Conservation (phyloP, 768 basidiomycete genomes). For the Naganishia friedmannii region DNA sequence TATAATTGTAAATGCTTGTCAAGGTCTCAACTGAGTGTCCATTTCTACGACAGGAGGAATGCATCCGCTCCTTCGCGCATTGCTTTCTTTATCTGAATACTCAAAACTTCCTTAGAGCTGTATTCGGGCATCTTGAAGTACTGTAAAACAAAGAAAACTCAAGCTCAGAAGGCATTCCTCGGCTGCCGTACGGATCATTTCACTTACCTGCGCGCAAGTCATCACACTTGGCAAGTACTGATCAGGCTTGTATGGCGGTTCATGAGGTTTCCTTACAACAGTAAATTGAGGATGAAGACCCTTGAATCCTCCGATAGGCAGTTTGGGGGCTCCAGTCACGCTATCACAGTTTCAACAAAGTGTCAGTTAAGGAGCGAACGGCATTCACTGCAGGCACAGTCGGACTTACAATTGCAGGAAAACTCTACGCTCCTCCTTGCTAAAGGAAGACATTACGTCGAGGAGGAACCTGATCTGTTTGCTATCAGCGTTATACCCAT, state of each 20-base stretch:
- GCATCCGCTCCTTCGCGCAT: constrained; percentile 92
- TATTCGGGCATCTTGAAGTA: constrained; percentile 90
- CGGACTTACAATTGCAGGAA: constrained; percentile 73
- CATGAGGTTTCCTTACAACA: constrained; percentile 86
- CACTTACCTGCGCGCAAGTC: constrained; percentile 69
- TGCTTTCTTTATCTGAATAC: constrained; percentile 74
- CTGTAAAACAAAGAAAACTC: constrained; percentile 29
- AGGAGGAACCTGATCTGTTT: constrained; percentile 82
- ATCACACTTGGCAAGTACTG: constrained; percentile 96
- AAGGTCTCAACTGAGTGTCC: too few species aligned
- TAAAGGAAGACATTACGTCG: constrained; percentile 79
- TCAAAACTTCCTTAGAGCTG: constrained; percentile 78
- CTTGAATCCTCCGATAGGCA: constrained; percentile 95
- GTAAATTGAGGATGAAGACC: constrained; percentile 90
- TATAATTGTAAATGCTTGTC: too few species aligned
- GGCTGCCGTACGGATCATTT: neutral
- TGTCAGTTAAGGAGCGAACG: neutral
- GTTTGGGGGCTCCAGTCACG: constrained; percentile 92
- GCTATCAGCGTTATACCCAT: constrained; percentile 95
- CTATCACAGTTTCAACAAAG: constrained; percentile 30
- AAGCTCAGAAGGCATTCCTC: constrained; percentile 18
- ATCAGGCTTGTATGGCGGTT: constrained; percentile 66
- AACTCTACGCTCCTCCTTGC: constrained; percentile 69
- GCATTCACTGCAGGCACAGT: too few species aligned
- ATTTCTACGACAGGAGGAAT: constrained; percentile 83